Conservation (phyloP, 176 grass and related monocot species). For the Panicum miliaceum region DNA sequence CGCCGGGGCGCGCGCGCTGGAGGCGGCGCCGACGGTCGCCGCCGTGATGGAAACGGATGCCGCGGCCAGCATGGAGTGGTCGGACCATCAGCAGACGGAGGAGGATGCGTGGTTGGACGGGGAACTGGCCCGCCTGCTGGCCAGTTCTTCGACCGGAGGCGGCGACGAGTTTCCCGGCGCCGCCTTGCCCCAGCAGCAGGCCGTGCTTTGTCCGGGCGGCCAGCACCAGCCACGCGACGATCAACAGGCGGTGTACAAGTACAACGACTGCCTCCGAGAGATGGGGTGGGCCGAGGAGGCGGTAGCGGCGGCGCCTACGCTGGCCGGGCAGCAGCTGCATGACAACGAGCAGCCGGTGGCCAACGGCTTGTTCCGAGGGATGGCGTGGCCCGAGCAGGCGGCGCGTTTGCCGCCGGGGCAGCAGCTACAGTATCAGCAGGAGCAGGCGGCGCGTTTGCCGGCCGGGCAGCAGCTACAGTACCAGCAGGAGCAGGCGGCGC, state of each 20-base stretch:
- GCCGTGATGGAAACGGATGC: not conserved
- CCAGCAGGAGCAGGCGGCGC: not conserved
- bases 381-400: not conserved
- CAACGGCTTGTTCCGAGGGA: not conserved
- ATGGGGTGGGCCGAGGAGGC: not conserved
- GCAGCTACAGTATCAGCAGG: not conserved
- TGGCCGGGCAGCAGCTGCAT: not conserved
- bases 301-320: not conserved
- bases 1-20: not conserved
- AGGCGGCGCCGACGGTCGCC: not conserved
- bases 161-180: not conserved
- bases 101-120: not conserved
- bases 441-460: not conserved
- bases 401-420: not conserved
- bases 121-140: not conserved
- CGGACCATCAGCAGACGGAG: not conserved
- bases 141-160: not conserved
- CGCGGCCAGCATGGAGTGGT: not conserved
- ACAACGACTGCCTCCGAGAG: too few relatives aligned
- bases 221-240: not conserved
- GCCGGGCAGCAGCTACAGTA: too few relatives aligned
- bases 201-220: not conserved
- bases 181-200: not conserved
- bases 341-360: not conserved
- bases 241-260: too few relatives aligned